Evolutionary conservation across 805 yeast genomes (phyloP).

Genomic region (Yarrowia yakushimensis): DNA sequence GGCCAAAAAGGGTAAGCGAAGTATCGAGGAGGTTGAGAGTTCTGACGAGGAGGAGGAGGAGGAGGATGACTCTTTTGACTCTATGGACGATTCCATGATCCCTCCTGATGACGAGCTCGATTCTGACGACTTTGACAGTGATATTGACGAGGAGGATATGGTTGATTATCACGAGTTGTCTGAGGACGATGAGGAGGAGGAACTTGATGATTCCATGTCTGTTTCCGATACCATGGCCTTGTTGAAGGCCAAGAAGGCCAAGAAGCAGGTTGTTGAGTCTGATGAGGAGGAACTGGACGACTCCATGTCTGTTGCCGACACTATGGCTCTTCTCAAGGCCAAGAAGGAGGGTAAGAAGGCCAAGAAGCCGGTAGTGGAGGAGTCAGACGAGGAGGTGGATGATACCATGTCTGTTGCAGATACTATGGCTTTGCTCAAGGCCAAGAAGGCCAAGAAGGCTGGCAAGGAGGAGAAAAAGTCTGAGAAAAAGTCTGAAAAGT

Average conservation of each 20-base stretch:
- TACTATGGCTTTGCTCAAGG: neutral
- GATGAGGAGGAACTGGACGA: slow-evolving; percentile 25
- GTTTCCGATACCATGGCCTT: slow-evolving; percentile 33
- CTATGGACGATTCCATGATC: neutral
- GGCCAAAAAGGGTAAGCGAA: slow-evolving; percentile 1
- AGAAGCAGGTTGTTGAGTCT: slow-evolving; percentile 42
- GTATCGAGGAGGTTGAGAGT: neutral
- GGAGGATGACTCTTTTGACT: neutral
- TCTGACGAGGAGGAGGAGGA: neutral
- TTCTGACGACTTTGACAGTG: neutral
- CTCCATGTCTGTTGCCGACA: slow-evolving; percentile 29
- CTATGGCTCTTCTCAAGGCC: neutral
- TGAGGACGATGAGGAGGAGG: neutral
- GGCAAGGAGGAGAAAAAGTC: slow-evolving; percentile 30
- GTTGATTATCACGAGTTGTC: slow-evolving; percentile 37
- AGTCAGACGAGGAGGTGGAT: slow-evolving; percentile 29
- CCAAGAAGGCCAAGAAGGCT: slow-evolving; percentile 33
- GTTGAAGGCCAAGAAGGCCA: slow-evolving; percentile 30
- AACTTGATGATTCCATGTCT: slow-evolving; percentile 7
- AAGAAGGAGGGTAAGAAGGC: slow-evolving; percentile 31
- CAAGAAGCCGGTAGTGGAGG: slow-evolving; percentile 43
- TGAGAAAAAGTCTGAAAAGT: slow-evolving; percentile 16
- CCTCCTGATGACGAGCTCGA: neutral
- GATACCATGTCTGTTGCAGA: slow-evolving; percentile 30
- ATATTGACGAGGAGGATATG: slow-evolving; percentile 26